A percentile compares a stretch with the other conserved stretches of the same genome.
Evolutionary conservation across 345 rosid genomes (phyloP).

Genomic region (Rhizophora apiculata): DNA sequence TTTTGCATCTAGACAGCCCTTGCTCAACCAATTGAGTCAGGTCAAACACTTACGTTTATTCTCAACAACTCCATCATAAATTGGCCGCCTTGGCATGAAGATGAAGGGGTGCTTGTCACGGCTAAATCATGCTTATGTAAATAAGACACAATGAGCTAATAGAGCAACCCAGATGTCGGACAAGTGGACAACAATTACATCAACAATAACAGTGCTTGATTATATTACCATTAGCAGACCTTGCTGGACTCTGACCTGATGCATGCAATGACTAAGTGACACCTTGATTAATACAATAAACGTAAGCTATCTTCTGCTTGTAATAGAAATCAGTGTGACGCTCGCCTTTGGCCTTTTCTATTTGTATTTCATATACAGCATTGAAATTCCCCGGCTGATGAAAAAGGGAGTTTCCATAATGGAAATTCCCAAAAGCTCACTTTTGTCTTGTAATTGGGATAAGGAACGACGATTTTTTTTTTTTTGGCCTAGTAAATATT

Average conservation of each 20-base stretch:
- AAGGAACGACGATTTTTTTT: neutral
- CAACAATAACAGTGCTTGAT: no score
- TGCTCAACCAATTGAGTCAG: neutral
- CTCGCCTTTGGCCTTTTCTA: constrained; percentile 21
- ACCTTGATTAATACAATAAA: neutral
- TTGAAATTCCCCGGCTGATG: constrained; percentile 13
- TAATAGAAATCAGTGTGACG: neutral
- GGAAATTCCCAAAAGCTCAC: neutral
- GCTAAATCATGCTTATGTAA: neutral
- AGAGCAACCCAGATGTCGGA: neutral
- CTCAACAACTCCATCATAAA: neutral
- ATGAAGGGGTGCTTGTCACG: neutral
- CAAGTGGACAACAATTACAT: neutral
- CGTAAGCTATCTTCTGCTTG: constrained; percentile 10
- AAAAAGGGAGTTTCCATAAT: neutral
- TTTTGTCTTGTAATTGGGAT: neutral
- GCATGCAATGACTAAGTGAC: no score
- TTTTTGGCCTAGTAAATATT: no score
- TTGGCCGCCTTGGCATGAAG: neutral
- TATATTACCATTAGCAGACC: no score
- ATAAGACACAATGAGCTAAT: neutral
- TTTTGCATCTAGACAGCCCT: neutral
- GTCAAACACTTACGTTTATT: neutral
- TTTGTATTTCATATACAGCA: constrained; percentile 6
- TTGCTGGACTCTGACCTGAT: no score